phyloP scores from a whole-genome alignment of 805 yeast genomes.

The Pichia membranifaciens region DNA sequence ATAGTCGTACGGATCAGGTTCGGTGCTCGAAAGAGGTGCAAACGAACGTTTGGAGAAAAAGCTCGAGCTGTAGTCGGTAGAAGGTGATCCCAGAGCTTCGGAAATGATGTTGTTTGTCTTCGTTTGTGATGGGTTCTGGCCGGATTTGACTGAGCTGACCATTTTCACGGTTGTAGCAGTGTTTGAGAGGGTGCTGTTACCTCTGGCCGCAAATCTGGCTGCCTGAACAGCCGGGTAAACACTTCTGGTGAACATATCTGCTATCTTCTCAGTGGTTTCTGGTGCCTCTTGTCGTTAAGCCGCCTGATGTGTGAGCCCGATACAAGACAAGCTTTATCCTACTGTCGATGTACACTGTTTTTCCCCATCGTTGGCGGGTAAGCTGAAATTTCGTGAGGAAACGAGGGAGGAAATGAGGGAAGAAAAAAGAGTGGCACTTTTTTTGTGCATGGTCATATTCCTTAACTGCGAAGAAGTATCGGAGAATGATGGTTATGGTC shows the following conservation, averaged over 20 bases:
- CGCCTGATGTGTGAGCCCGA: too few species aligned
- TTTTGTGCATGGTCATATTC: neutral
- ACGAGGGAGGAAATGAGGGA: neutral
- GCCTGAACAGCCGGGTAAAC: neutral
- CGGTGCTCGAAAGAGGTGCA: constrained; percentile 1
- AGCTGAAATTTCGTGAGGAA: neutral
- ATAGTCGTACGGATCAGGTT: constrained; percentile 21
- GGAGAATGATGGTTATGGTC: too few species aligned
- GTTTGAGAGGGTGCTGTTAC: constrained; percentile 9
- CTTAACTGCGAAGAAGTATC: neutral
- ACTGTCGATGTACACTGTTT: neutral
- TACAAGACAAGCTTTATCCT: too few species aligned
- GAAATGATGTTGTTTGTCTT: neutral
- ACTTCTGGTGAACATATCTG: constrained; percentile 4
- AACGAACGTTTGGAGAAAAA: constrained; percentile 14
- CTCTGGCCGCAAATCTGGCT: constrained; percentile 3
- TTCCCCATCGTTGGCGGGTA: neutral
- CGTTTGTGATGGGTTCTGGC: neutral
- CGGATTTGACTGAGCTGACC: constrained; percentile 4
- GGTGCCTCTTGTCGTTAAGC: too few species aligned
- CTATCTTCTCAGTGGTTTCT: neutral
- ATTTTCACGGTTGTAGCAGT: neutral
- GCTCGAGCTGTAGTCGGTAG: constrained; percentile 10
- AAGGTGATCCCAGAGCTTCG: neutral
- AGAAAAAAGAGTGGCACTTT: neutral